A percentile compares a stretch with the other conserved stretches of the same genome.
Evolutionary conservation across 805 yeast species (phyloP).

Genomic region (Yarrowia sp.): DNA sequence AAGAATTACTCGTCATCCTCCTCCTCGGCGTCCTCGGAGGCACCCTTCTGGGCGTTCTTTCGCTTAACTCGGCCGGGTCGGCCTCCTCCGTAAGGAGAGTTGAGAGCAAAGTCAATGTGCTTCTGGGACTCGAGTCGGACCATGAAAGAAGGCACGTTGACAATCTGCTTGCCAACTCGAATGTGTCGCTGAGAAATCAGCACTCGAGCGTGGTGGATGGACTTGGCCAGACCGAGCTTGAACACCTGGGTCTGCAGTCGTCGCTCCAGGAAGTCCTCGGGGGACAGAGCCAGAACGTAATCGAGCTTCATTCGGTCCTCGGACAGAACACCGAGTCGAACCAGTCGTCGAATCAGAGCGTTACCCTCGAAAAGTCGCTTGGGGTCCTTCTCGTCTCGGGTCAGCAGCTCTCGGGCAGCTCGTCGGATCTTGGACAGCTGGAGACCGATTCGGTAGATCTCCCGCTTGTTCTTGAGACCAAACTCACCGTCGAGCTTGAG

Average conservation of each 20-base stretch:
- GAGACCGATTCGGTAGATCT: conserved; percentile 99
- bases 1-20: conserved; percentile 42
- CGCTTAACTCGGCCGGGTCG: conserved; percentile 99
- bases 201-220: conserved; percentile 99
- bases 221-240: conserved; percentile 99
- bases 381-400: conserved; percentile 99
- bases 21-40: conserved; percentile 73
- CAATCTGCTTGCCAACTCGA: conserved; percentile 99
- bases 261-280: conserved; percentile 99
- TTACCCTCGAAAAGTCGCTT: conserved; percentile 99
- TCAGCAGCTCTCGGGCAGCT: conserved; percentile 99
- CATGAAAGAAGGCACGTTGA: conserved; percentile 98
- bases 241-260: conserved; percentile 99
- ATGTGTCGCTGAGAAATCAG: conserved; percentile 99
- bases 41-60: conserved; percentile 74
- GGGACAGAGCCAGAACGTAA: conserved; percentile 97
- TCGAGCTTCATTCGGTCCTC: conserved; percentile 99
- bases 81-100: conserved; percentile 99
- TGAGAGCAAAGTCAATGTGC: conserved; percentile 99
- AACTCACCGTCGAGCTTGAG: conserved; percentile 98
- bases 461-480: conserved; percentile 99
- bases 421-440: conserved; percentile 99
- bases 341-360: conserved; percentile 99
- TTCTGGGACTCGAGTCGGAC: conserved; percentile 99
- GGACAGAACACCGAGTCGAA: conserved; percentile 97